These are phyloP conservation scores for Aspergillus aculeatus DNA, from an alignment of 2,329 filamentous ascomycete species.

Conservation along the genomic window DNA sequence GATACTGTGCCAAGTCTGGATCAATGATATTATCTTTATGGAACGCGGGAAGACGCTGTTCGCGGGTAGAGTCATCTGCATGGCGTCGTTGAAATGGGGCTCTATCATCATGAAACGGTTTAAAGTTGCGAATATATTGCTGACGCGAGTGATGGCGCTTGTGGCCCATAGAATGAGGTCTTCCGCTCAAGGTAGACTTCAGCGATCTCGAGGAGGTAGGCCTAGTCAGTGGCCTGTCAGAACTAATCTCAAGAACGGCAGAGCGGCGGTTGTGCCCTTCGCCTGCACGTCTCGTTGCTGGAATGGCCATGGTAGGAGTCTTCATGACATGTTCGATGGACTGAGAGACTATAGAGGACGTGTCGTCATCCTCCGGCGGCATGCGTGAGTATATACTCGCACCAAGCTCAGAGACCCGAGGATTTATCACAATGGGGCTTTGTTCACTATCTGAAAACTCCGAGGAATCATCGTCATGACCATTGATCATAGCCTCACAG, in stretches of 20 bases:
- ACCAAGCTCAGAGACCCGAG: slow-evolving; percentile 62
- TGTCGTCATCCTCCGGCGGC: slow-evolving; percentile 49
- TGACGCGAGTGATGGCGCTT: slow-evolving; percentile 86
- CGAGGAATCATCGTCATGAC: slow-evolving; percentile 85
- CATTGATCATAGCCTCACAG: slow-evolving; percentile 86
- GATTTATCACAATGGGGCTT: slow-evolving; percentile 62
- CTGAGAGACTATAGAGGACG: slow-evolving; percentile 47
- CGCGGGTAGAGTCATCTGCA: slow-evolving; percentile 64
- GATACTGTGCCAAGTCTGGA: slow-evolving; percentile 88
- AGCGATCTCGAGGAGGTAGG: slow-evolving; percentile 92
- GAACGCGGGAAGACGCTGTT: slow-evolving; percentile 78
- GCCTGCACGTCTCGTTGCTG: slow-evolving; percentile 63
- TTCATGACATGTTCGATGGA: slow-evolving; percentile 47
- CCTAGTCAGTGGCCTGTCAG: slow-evolving; percentile 72
- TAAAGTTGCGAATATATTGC: slow-evolving; percentile 75
- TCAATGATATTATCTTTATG: slow-evolving; percentile 99
- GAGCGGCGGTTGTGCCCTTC: slow-evolving; percentile 82
- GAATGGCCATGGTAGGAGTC: slow-evolving; percentile 64
- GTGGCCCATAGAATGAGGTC: slow-evolving; percentile 77
- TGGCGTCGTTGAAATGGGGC: slow-evolving; percentile 82
- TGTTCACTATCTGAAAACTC: slow-evolving; percentile 75
- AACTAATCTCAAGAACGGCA: slow-evolving; percentile 85
- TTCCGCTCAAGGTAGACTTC: slow-evolving; percentile 66
- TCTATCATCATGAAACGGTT: slow-evolving; percentile 69
- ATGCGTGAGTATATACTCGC: slow-evolving; percentile 44